phyloP scores from a whole-genome alignment of 345 rosid genomes.

The Eucalyptus dawsonii region DNA sequence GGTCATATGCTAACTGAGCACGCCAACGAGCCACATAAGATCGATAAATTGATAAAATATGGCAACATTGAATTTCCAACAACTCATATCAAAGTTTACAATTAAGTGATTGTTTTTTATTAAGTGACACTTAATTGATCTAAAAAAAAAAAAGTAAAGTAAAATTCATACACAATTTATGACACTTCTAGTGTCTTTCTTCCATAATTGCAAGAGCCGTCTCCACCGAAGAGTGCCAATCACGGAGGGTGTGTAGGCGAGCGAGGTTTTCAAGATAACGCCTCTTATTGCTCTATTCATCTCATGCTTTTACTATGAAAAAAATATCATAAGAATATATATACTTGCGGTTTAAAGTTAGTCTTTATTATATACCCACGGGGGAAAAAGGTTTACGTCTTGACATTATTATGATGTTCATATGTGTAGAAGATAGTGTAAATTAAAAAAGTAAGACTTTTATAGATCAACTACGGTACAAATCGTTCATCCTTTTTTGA shows the following conservation, averaged over 20 bases:
- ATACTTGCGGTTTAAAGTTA: background rate
- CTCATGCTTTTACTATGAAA: background rate
- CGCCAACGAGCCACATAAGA: fast-evolving
- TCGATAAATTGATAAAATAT: too few species aligned
- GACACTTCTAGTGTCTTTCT: background rate
- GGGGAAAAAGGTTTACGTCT: background rate
- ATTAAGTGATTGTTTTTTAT: too few species aligned
- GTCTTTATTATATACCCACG: background rate
- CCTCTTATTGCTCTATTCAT: background rate
- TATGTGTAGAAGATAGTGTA: background rate
- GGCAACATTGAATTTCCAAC: fast-evolving
- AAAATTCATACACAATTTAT: fast-evolving
- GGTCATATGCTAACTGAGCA: too few species aligned
- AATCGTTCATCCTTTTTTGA: background rate
- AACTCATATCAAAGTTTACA: too few species aligned
- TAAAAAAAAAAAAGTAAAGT: too few species aligned
- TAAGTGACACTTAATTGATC: fast-evolving
- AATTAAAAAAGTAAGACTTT: background rate
- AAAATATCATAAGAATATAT: background rate
- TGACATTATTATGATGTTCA: background rate
- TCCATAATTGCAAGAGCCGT: background rate
- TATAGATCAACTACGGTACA: background rate
- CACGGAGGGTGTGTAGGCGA: background rate
- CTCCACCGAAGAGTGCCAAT: background rate
- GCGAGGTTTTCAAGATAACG: background rate